These are phyloP conservation scores for Trichoderma afroharzianum DNA, from an alignment of 2,329 filamentous ascomycete species.

Conservation along the genomic window DNA sequence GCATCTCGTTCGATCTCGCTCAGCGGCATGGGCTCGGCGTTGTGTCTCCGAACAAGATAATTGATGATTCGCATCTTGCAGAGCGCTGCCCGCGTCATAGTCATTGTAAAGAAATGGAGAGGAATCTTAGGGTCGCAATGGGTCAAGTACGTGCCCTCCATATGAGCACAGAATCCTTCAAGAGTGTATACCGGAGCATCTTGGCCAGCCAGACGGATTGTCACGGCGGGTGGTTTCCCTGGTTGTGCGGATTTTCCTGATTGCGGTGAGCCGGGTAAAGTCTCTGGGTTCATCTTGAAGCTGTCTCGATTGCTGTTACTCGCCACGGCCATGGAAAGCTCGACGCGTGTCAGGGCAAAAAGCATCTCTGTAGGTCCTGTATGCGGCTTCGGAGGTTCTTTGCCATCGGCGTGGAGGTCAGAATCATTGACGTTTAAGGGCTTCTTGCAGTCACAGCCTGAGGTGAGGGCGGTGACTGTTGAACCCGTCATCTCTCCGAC, in stretches of 20 bases:
- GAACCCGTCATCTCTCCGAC: conserved; percentile 64
- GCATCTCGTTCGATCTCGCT: conserved; percentile 48
- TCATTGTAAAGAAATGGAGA: conserved; percentile 55
- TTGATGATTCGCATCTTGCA: conserved; percentile 55
- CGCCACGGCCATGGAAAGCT: conserved; percentile 53
- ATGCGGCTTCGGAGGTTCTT: conserved; percentile 48
- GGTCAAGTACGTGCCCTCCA: conserved; percentile 54
- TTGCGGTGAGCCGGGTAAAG: conserved; percentile 24
- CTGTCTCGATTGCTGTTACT: conserved; percentile 42
- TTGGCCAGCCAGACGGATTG: conserved; percentile 47
- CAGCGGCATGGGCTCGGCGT: conserved; percentile 36
- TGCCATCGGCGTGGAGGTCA: conserved; percentile 55
- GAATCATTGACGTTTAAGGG: conserved; percentile 61
- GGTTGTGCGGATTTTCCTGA: conserved; percentile 21
- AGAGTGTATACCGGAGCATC: conserved; percentile 48
- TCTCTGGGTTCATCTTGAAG: conserved; percentile 29
- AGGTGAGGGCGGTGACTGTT: conserved; percentile 53
- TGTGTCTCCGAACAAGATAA: conserved; percentile 49
- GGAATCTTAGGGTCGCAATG: conserved; percentile 57
- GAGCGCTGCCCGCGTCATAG: conserved; percentile 54
- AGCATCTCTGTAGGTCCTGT: conserved; percentile 57
- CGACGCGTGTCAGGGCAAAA: conserved; percentile 54
- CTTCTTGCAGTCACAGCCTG: conserved; percentile 51
- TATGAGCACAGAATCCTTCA: conserved; percentile 51
- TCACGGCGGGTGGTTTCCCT: conserved; percentile 24